A percentile compares a stretch with the other conserved stretches of the same genome.
phyloP scores from a whole-genome alignment of 2,329 filamentous ascomycete species.

The Phyllosticta ampelicida region DNA sequence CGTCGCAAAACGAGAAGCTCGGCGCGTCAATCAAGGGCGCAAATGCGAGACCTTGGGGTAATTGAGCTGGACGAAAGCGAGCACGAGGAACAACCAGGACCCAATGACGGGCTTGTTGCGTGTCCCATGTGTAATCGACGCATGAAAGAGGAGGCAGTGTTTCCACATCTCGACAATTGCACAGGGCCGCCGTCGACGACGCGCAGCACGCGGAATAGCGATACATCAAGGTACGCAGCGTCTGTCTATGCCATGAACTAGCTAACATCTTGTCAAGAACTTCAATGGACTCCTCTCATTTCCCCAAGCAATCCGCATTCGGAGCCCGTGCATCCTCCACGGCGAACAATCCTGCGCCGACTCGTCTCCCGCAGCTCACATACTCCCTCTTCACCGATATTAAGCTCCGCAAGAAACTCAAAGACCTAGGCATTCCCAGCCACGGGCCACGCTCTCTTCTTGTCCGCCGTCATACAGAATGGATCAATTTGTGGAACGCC shows the following conservation, averaged over 20 bases:
- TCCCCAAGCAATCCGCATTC: slow-evolving; percentile 11
- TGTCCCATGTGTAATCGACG: slow-evolving; percentile 72
- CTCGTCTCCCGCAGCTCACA: slow-evolving; percentile 60
- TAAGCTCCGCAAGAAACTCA: slow-evolving; percentile 67
- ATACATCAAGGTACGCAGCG: slow-evolving; percentile 20
- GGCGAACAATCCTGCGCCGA: slow-evolving; percentile 26
- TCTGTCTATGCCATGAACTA: neutral
- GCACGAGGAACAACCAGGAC: slow-evolving; percentile 26
- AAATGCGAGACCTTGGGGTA: slow-evolving; percentile 13
- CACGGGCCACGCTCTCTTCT: slow-evolving; percentile 58
- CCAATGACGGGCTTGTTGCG: slow-evolving; percentile 63
- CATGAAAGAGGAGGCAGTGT: slow-evolving; percentile 73
- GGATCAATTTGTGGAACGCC: slow-evolving; percentile 92
- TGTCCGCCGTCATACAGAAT: slow-evolving; percentile 77
- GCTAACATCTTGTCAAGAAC: neutral
- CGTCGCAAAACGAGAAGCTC: slow-evolving; percentile 30
- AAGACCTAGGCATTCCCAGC: slow-evolving; percentile 66
- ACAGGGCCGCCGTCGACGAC: slow-evolving; percentile 30
- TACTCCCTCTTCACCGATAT: slow-evolving; percentile 79
- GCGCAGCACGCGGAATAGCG: slow-evolving; percentile 15
- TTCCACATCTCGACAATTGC: slow-evolving; percentile 67
- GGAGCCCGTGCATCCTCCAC: slow-evolving; percentile 12
- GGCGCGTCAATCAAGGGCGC: slow-evolving; percentile 20
- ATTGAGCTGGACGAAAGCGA: slow-evolving; percentile 14
- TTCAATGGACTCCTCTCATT: slow-evolving; percentile 11